Evolutionary conservation across 2,329 filamentous ascomycete species (phyloP).

Genomic region (Penicillium thymicola): DNA sequence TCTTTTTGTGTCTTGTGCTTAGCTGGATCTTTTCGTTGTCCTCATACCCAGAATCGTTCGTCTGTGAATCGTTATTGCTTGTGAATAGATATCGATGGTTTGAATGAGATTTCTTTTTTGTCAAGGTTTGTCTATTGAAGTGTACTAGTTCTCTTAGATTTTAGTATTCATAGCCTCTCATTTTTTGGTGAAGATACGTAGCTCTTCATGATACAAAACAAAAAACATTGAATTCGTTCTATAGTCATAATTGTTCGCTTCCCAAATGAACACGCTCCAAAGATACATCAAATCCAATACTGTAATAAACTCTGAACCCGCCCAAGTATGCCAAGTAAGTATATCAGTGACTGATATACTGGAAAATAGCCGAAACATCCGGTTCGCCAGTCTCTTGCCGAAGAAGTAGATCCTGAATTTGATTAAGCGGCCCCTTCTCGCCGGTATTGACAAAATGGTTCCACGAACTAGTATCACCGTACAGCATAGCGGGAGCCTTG

Average conservation of each 20-base stretch:
- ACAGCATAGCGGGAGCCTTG: conserved; percentile 91
- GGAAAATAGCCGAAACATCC: conserved; percentile 91
- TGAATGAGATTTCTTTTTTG: neutral
- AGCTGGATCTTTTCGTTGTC: conserved; percentile 23
- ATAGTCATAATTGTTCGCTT: conserved; percentile 1
- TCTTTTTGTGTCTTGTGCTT: neutral
- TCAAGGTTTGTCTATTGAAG: neutral
- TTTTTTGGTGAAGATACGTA: too few species aligned
- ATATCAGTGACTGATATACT: conserved; percentile 87
- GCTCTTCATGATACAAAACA: neutral
- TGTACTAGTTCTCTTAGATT: neutral
- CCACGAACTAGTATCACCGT: conserved; percentile 98
- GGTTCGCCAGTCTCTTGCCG: conserved; percentile 76
- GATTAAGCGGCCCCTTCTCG: conserved; percentile 62
- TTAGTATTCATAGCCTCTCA: neutral
- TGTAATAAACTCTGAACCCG: neutral
- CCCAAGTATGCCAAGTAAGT: neutral
- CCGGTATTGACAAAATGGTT: conserved; percentile 89
- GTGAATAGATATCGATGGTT: neutral
- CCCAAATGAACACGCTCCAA: neutral
- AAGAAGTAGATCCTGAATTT: conserved; percentile 86
- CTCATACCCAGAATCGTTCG: conserved; percentile 4
- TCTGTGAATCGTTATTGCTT: neutral
- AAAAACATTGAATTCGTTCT: neutral
- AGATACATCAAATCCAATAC: neutral